phyloP scores from a whole-genome alignment of 2,329 filamentous ascomycete genomes.

The Calonectria pteridis region DNA sequence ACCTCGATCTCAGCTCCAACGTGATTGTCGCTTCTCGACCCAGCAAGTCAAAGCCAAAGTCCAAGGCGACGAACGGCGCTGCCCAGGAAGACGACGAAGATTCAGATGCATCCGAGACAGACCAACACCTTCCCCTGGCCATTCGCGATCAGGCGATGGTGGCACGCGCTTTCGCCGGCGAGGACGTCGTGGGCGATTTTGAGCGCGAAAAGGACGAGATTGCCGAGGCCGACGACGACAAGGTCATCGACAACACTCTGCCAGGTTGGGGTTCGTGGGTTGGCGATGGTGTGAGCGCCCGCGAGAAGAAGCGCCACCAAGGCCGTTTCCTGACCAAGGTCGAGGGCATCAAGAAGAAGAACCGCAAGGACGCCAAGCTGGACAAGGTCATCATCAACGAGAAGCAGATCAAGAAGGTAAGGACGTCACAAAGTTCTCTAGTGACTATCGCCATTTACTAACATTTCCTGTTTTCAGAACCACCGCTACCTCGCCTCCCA shows the following conservation, averaged over 20 bases:
- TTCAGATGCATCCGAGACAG: conserved; percentile 57
- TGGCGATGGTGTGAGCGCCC: conserved; percentile 83
- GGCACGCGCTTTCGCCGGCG: conserved; percentile 87
- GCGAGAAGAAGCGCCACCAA: conserved; percentile 73
- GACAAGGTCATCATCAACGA: conserved; percentile 92
- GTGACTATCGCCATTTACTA: conserved; percentile 1
- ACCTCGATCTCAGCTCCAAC: conserved; percentile 56
- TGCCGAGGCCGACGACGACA: conserved; percentile 83
- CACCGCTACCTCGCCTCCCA: conserved; percentile 86
- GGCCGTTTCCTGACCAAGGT: conserved; percentile 74
- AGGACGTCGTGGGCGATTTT: conserved; percentile 86
- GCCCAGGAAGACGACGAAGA: conserved; percentile 49
- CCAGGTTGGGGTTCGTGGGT: conserved; percentile 96
- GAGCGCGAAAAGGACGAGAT: conserved; percentile 80
- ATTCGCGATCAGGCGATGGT: conserved; percentile 77
- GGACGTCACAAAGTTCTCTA: conserved; percentile 35
- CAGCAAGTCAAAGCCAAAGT: conserved; percentile 47
- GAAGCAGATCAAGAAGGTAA: conserved; percentile 88
- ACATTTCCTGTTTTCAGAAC: conserved; percentile 65
- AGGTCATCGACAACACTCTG: conserved; percentile 84
- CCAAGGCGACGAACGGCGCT: conserved; percentile 22
- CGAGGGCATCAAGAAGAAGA: conserved; percentile 79
- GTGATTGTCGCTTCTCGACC: conserved; percentile 48
- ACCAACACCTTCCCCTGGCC: conserved; percentile 66
- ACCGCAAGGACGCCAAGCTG: conserved; percentile 86